phyloP scores from a whole-genome alignment of 257 asterid genomes.

The Ehretia macrophylla region DNA sequence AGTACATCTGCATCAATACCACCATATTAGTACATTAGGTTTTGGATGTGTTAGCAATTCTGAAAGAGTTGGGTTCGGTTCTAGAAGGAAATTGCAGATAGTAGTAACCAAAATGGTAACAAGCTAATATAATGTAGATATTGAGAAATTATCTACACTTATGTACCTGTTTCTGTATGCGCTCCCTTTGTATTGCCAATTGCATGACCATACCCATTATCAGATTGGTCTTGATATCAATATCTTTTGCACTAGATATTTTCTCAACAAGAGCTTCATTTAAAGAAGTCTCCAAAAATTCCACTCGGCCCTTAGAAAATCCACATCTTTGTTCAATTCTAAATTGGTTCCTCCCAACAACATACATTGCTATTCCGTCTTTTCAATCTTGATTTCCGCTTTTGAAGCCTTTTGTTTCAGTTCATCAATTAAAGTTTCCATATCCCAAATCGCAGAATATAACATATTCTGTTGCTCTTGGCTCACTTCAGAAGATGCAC shows the following conservation, averaged over 20 bases:
- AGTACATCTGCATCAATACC: conserved; percentile 44
- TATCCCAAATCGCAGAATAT: conserved; percentile 92
- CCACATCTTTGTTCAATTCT: conserved; percentile 57
- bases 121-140: too few relatives aligned
- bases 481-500: conserved; percentile 75
- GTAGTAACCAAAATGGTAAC: not conserved
- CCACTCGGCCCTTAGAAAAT: conserved; percentile 42
- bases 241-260: conserved; percentile 52
- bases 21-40: not conserved
- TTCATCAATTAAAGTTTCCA: conserved; percentile 92
- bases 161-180: conserved; percentile 62
- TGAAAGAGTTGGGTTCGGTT: not conserved
- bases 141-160: not conserved
- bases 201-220: conserved; percentile 73
- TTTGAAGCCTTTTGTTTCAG: conserved; percentile 66
- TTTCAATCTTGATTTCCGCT: conserved; percentile 60
- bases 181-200: conserved; percentile 72
- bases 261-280: conserved; percentile 48
- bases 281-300: conserved; percentile 46
- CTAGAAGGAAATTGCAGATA: not conserved
- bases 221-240: conserved; percentile 43
- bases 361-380: conserved; percentile 54
- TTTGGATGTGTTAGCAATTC: not conserved
- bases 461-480: conserved; percentile 84
- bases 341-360: conserved; percentile 52